A percentile compares a stretch with the other conserved stretches of the same genome.
Evolutionary conservation across 768 basidiomycete genomes (phyloP).

Genomic region (Scleroderma citrinum): DNA sequence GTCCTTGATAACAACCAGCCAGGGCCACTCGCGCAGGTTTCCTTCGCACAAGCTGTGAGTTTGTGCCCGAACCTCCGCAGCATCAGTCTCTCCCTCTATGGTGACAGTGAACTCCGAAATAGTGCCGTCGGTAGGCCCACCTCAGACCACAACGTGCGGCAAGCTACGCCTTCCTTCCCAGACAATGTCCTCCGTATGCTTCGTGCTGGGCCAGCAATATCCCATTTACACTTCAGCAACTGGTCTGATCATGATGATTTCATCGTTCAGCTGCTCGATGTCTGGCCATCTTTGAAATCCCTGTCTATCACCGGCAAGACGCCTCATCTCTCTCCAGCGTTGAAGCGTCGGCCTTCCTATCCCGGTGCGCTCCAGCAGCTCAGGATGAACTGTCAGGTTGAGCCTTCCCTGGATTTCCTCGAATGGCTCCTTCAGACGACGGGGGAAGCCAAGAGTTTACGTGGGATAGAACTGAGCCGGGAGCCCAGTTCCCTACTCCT

Average conservation of each 20-base stretch:
- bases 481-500: slow-evolving; percentile 53
- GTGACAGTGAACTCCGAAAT: slow-evolving; percentile 44
- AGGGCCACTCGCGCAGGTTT: slow-evolving; percentile 43
- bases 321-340: slow-evolving; percentile 41
- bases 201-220: slow-evolving; percentile 47
- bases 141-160: slow-evolving; percentile 38
- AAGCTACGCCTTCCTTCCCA: slow-evolving; percentile 50
- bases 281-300: slow-evolving; percentile 53
- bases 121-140: slow-evolving; percentile 46
- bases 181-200: slow-evolving; percentile 46
- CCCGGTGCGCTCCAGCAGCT: slow-evolving; percentile 46
- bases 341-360: slow-evolving; percentile 34
- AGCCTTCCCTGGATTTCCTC: slow-evolving; percentile 57
- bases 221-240: slow-evolving; percentile 56
- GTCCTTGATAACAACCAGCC: slow-evolving; percentile 68
- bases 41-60: slow-evolving; percentile 53
- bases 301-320: slow-evolving; percentile 56
- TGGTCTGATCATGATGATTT: slow-evolving; percentile 60
- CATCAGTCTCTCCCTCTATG: slow-evolving; percentile 55
- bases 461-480: slow-evolving; percentile 51
- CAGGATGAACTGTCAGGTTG: slow-evolving; percentile 59
- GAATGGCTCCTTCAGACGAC: slow-evolving; percentile 67
- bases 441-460: slow-evolving; percentile 35
- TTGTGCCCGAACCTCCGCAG: slow-evolving; percentile 55
- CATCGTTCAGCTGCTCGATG: slow-evolving; percentile 55